These are phyloP conservation scores for Lupinus albus DNA, from an alignment of 306 rosid species.

Conservation along the genomic window DNA sequence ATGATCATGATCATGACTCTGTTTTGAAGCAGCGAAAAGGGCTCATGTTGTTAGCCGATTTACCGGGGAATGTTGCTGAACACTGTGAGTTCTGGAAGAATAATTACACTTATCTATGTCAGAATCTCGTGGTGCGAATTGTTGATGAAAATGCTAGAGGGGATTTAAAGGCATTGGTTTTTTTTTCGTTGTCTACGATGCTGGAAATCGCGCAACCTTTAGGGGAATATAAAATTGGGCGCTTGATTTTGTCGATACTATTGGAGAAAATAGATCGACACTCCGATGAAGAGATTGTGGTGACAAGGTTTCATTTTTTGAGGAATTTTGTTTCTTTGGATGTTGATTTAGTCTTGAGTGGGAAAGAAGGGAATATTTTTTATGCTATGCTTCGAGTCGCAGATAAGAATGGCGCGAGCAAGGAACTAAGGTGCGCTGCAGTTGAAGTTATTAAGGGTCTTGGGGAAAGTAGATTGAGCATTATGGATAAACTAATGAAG, in stretches of 20 bases:
- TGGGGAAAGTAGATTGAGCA: background rate
- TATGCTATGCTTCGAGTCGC: conserved; percentile 20
- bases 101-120: background rate
- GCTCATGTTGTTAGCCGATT: background rate
- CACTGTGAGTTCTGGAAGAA: background rate
- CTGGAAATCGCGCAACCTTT: background rate
- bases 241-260: background rate
- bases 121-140: background rate
- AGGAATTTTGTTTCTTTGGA: background rate
- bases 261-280: background rate
- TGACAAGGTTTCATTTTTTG: background rate
- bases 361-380: background rate
- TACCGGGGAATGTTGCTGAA: background rate
- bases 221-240: background rate
- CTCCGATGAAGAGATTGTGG: background rate
- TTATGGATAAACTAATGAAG: background rate
- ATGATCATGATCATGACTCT: background rate
- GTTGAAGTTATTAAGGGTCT: conserved; percentile 5
- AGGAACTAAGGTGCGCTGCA: background rate
- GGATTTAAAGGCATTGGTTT: background rate
- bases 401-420: background rate
- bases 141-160: background rate
- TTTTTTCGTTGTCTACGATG: background rate
- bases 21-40: background rate
- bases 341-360: background rate